phyloP scores from a whole-genome alignment of 176 grass and related monocot genomes.

The Puccinellia tenuiflora region DNA sequence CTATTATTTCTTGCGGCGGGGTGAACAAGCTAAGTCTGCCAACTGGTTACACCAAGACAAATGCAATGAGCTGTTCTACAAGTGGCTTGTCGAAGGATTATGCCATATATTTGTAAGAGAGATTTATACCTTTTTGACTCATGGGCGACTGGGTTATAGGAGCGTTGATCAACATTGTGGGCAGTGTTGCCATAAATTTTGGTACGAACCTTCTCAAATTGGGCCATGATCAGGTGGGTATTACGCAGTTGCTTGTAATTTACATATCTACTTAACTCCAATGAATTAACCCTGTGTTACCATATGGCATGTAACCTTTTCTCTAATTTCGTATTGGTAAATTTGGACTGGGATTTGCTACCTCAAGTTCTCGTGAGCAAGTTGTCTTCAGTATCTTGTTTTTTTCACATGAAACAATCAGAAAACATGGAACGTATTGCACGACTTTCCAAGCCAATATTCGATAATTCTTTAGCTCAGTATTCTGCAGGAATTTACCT shows the following conservation, averaged over 20 bases:
- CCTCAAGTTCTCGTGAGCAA: neutral
- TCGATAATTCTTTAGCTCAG: neutral
- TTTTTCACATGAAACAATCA: constrained; percentile 13
- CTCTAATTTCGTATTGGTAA: neutral
- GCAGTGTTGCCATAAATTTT: constrained; percentile 97
- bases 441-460: neutral
- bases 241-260: constrained; percentile 17
- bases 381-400: constrained; percentile 9
- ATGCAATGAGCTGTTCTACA: constrained; percentile 17
- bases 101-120: constrained; percentile 31
- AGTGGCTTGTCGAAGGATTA: constrained; percentile 23
- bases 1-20: neutral
- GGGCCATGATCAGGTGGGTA: constrained; percentile 93
- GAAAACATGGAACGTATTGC: neutral
- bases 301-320: neutral
- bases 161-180: constrained; percentile 94
- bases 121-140: constrained; percentile 18
- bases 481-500: neutral
- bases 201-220: constrained; percentile 98
- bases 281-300: neutral
- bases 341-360: constrained; percentile 1
- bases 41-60: neutral
- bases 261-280: constrained; percentile 3
- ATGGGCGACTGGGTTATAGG: constrained; percentile 98
- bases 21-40: neutral